Evolutionary conservation across 495 filamentous ascomycete genomes (phyloP).

Genomic region (Poronia punctata): DNA sequence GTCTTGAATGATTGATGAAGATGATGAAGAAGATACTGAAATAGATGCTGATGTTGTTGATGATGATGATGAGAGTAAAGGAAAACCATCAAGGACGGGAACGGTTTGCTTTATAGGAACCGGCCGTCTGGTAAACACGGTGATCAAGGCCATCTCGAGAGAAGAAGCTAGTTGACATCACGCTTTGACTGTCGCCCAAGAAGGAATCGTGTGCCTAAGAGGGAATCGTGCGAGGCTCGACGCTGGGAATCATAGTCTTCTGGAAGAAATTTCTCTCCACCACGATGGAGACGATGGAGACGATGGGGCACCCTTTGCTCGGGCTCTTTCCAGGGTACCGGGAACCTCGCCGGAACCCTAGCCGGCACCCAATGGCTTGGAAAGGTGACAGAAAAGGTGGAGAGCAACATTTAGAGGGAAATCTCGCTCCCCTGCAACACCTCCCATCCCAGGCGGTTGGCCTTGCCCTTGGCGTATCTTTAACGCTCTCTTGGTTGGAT

Average conservation of each 20-base stretch:
- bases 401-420: conserved; percentile 11
- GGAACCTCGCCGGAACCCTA: conserved; percentile 2
- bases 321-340: conserved; percentile 8
- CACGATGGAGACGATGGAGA: too few species aligned
- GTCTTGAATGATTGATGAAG: too few species aligned
- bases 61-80: conserved; percentile 3
- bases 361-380: conserved; percentile 12
- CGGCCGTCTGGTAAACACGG: conserved; percentile 8
- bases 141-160: background rate
- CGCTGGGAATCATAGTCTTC: conserved; percentile 2
- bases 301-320: conserved; percentile 3
- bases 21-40: too few species aligned
- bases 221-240: conserved; percentile 3
- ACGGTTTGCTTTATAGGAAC: conserved; percentile 10
- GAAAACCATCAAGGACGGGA: background rate
- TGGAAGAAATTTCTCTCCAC: conserved; percentile 11
- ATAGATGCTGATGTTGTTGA: too few species aligned
- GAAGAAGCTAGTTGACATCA: conserved; percentile 7
- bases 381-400: conserved; percentile 13
- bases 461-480: too few species aligned
- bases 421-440: conserved; percentile 1
- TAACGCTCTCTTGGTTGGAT: too few species aligned
- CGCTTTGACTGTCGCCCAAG: too few species aligned
- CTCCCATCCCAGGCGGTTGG: too few species aligned
- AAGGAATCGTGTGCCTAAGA: conserved; percentile 9